Evolutionary conservation across 2,329 filamentous ascomycete species (phyloP), one percentile per base, ranked within the genome.

Genomic region (Diplodia mutila): DNA sequence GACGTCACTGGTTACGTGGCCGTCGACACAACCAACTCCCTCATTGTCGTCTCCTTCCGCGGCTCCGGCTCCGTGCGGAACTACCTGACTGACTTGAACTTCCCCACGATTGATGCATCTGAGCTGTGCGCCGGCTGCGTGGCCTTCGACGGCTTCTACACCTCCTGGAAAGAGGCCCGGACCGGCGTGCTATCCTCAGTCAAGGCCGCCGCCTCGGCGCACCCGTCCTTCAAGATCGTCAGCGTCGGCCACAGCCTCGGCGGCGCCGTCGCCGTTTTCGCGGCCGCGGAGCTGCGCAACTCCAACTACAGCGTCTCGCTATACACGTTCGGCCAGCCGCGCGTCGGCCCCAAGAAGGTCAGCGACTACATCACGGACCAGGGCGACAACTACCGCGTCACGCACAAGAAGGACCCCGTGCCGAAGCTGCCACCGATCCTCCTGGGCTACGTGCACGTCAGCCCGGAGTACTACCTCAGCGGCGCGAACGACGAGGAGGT

Each of bases 221-320:
- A 87, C 78, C 86, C 88, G 0, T 70, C 69, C 57, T 90, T 85
- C 80, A 76, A 76, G 54, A 74, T 91, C 74, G 75, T 89, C 21
- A 76, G 84, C n/a, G 88, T 88, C 0, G 90, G 90, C 42, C 90
- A 92, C 80, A 90, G 87, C 11, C 85, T 92, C 4, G 90, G 90
- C 57, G 90, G 82, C 29, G 89, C 89, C 7, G 80, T 92, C 2
- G 87, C 85, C 48, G 87, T 85, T 7, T 75, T 92, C 4, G 89
- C 83, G 0, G 86, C 83, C 0, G 86, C 84, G 0, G 82, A 86
- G 71, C 78, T 91, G 23, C 84, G 88, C 55, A 75, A 76, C 6
- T 73, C 75, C 11, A 86, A 85, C 51, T 77, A 79, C 68, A 70
- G 78, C 1, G 76, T 82, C 61, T 87, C 89, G 71, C 72, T 91